Base-by-base conservation (phyloP, 805 yeast species). In the Kodamaea kakaduensis region DNA sequence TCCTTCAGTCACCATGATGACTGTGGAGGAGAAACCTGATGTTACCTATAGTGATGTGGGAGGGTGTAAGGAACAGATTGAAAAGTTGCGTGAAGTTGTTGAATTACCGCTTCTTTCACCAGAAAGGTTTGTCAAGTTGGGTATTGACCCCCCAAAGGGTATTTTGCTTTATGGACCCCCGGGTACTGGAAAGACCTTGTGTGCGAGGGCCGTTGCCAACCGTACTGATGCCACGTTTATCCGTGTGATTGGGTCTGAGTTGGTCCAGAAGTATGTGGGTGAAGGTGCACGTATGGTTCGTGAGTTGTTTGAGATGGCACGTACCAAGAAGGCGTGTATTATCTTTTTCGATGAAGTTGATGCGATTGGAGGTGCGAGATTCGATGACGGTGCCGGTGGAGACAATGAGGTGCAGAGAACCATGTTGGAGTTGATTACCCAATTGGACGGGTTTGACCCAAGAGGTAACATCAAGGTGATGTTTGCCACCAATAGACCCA, bases 221-320 rank as follows among this genome's bases (percentile, higher is more conserved):
- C 82, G 98, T 70, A 93, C 99, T 2, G 98, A 93, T 64, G 98
- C 99, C 17, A 93, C 99, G 0, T 93, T 93, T 51, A 93, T 93
- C 45, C 81, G 98, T 55, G 98, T 93, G 36, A 93, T 93, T 67
- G 99, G 98, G 7, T 90, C 97, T 1, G 98, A 93, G 64, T 74
- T 93, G 58, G 98, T 93, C 19, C 99, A 93, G 62, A 93, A 93
- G 61, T 93, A 93, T 59, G 97, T 93, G 34, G 99, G 99, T 58
- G 99, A 93, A 68, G 99, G 99, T 68, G 98, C 98, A 4, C 79
- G 98, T 58, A 93, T 93, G 98, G 97, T 93, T 37, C 79, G 99
- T 64, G 99, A 93, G 66, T 74, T 93, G 54, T 93, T 93, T 53
- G 98, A 93, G 60, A 89, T 93, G 97, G 99, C 99, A 2, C 82